Evolutionary conservation across 2,329 filamentous ascomycete genomes (phyloP).

Genomic region (Lasiodiplodia sp.): DNA sequence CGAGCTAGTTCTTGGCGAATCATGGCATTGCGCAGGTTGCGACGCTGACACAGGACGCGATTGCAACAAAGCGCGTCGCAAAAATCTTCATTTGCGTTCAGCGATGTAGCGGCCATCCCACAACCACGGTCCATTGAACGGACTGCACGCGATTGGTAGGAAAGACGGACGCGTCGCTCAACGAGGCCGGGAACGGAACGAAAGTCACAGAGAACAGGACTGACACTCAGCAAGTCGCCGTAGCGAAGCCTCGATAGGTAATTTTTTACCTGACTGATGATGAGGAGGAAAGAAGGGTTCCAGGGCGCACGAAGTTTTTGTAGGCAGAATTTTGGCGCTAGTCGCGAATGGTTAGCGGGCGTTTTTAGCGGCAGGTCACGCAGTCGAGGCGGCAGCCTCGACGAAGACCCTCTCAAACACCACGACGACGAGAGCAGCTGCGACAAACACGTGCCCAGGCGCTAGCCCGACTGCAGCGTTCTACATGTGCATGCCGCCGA

Average conservation of each 20-base stretch:
- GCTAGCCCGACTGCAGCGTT: background rate
- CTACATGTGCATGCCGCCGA: background rate
- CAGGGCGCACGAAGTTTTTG: constrained; percentile 31
- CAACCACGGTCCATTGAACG: constrained; percentile 52
- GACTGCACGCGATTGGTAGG: constrained; percentile 47
- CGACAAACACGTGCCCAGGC: background rate
- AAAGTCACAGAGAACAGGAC: constrained; percentile 45
- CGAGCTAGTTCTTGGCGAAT: background rate
- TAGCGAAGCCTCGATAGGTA: constrained; percentile 51
- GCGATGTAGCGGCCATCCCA: constrained; percentile 51
- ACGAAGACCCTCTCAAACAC: background rate
- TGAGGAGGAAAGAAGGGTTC: constrained; percentile 38
- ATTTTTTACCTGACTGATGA: constrained; percentile 48
- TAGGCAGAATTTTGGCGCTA: constrained; percentile 6
- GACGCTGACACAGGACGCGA: background rate
- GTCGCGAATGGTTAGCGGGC: background rate
- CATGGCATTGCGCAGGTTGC: background rate
- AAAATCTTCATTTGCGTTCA: constrained; percentile 16
- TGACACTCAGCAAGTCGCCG: constrained; percentile 53
- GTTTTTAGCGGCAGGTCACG: background rate
- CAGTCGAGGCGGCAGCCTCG: background rate
- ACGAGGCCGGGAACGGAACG: constrained; percentile 55
- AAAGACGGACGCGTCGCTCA: constrained; percentile 47
- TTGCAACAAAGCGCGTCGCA: background rate
- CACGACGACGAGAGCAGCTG: background rate